These are phyloP conservation scores for Coemansia sp. DNA, from an alignment of 192 early-diverging fungal species.

Conservation along the genomic window DNA sequence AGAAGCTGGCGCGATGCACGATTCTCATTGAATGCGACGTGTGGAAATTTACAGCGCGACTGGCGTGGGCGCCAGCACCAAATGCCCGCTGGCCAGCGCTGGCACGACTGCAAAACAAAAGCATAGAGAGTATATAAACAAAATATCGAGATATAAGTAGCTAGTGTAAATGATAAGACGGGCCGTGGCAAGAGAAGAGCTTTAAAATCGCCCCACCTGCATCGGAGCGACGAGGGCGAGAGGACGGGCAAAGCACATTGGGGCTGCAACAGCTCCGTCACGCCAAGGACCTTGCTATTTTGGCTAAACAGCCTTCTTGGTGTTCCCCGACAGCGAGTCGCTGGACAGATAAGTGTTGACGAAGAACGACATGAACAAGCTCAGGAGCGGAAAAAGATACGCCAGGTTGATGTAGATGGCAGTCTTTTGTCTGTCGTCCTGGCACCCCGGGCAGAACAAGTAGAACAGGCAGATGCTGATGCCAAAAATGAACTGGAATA, in stretches of 20 bases:
- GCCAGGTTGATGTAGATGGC: constrained; percentile 67
- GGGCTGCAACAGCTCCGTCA: no score
- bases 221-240: no score
- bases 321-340: background rate
- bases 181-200: no score
- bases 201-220: no score
- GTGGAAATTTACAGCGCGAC: constrained; percentile 8
- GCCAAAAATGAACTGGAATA: constrained; percentile 81
- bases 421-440: constrained; percentile 55
- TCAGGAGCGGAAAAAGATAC: constrained; percentile 74
- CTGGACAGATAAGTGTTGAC: constrained; percentile 57
- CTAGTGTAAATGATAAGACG: no score
- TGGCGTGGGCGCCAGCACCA: background rate
- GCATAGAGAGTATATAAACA: no score
- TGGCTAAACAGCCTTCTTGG: background rate
- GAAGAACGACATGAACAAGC: constrained; percentile 79
- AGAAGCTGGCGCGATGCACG: constrained; percentile 37
- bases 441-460: constrained; percentile 61
- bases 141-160: no score
- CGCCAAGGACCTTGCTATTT: background rate
- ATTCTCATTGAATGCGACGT: background rate
- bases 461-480: constrained; percentile 63
- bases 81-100: background rate
- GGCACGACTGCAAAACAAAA: background rate
- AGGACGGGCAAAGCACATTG: no score